Base-by-base conservation (phyloP, 257 asterid species). In the Fraxinus cuspidata region DNA sequence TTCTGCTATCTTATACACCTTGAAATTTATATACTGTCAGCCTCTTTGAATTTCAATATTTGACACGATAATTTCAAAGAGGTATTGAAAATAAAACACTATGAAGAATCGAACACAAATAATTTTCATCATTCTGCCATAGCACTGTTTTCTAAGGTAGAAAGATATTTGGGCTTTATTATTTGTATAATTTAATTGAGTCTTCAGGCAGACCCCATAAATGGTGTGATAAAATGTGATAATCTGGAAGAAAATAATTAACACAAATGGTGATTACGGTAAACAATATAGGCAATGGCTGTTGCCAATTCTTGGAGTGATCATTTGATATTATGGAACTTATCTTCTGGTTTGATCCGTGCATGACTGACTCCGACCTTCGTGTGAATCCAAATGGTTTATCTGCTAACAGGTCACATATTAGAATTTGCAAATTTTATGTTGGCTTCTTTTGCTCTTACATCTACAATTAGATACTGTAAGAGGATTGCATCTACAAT, bases 81-180 rank as follows among this genome's bases (percentile, higher is more conserved):
- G 13, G 67, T 58, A 58, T 21, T 58, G 28, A 58, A 58, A 58
- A n/a, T 58, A 21, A 27, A 78, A 58, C 70, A 3, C 56, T 42
- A 28, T 73, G 77, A 75, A 42, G 67, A 70, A 70, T 25, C 15
- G 73, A 51, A 38, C 32, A 77, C 44, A 56, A 34, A 53, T 77
- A 19, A 11, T 18, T 76, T 64, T 34, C 72, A 23, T 72, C 70
- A 35, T 25, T 49, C 18, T 74, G 53, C 66, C 53, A 16, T 63
- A 65, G 70, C 31, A 56, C 65, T n/a, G 23, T 42, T 42, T 71
- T 63, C 34, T 47, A 37, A 63, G 60, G 23, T 38, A 74, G 76
- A 68, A 79, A 66, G 56, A 44, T 40, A 40, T 71, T 29, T 71
- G 49, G 49, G 64, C 44, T 31, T 31, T 51, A 25, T 28, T 7